Base-by-base conservation (phyloP, 225 moss, liverwort and hornwort genomes). In the Ulota crispa region DNA sequence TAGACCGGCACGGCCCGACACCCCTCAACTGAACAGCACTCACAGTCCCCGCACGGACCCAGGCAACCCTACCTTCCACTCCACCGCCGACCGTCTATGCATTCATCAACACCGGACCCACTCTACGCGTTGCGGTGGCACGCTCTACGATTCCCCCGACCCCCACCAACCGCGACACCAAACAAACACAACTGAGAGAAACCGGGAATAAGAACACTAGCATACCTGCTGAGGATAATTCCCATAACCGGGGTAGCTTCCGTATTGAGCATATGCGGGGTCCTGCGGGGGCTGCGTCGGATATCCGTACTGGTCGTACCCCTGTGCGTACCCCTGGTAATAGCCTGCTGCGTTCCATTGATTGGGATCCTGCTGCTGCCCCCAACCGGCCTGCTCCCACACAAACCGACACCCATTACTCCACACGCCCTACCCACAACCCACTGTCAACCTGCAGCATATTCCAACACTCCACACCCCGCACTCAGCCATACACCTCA, bases 171-270 rank as follows among this genome's bases (percentile, higher is more conserved):
- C 80, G 31, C 64, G 61, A 42, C 60, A 32, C 50, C 61, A 69
- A 73, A 50, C 0, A 15, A 80, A 76, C 70, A 67, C 32, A 32
- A 63, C 34, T 8, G 13, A 14, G 36, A 75, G 23, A 37, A 39
- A 72, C 20, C 1, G 63, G 37, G 65, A 69, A n/a, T n/a, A n/a
- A 47, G 81, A 20, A 72, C 47, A 75, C 89, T 73, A 88, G 81
- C 85, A 75, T 95, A 99, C 98, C 98, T 99, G 98, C 94, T 91
- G 98, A 61, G 93, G 93, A 83, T 99, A 99, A 83, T 92, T 92
- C 88, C 95, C 98, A 81, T 97, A 99, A 78, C 97, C 95, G 32
- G 95, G 93, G 84, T 99, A 99, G 76, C 88, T 93, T 70, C 95
- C 91, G 86, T 99, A 99, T 61, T 87, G 87, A 23, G 89, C 89